phyloP scores from a whole-genome alignment of 192 early-diverging fungal species.

The Ramicandelaber brevisporus region DNA sequence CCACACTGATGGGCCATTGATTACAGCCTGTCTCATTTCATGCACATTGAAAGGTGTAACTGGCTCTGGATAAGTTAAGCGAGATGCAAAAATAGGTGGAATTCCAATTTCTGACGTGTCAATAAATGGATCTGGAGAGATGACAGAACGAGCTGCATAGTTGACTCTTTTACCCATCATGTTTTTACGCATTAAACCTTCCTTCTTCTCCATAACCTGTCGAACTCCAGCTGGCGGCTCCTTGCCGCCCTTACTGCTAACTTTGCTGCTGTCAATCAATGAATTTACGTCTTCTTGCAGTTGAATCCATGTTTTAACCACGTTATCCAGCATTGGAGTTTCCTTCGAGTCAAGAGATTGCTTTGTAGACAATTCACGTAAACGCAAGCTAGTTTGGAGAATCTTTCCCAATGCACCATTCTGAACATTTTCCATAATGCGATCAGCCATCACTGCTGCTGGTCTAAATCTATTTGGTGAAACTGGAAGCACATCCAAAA shows the following conservation, averaged over 20 bases:
- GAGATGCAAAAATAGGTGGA: slow-evolving; percentile 82
- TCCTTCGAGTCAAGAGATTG: slow-evolving; percentile 5
- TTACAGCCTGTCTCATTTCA: slow-evolving; percentile 68
- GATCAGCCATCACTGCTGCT: slow-evolving; percentile 68
- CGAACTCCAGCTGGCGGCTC: slow-evolving; percentile 67
- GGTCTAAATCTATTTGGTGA: slow-evolving; percentile 87
- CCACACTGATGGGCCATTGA: slow-evolving; percentile 89
- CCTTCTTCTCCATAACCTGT: slow-evolving; percentile 96
- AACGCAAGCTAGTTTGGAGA: slow-evolving; percentile 46
- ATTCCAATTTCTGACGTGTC: slow-evolving; percentile 96
- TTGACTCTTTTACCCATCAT: slow-evolving; percentile 99
- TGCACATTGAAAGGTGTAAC: slow-evolving; percentile 90
- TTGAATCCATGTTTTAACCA: slow-evolving; percentile 37
- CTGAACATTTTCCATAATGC: slow-evolving; percentile 82
- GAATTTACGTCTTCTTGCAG: slow-evolving; percentile 79
- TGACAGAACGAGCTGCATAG: slow-evolving; percentile 91
- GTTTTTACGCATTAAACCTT: slow-evolving; percentile 95
- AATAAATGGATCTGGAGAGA: slow-evolving; percentile 91
- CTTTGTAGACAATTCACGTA: slow-evolving; percentile 20
- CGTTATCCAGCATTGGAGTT: slow-evolving; percentile 14
- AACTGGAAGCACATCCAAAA: slow-evolving; percentile 75
- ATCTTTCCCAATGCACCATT: slow-evolving; percentile 69
- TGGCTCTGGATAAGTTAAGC: slow-evolving; percentile 91
- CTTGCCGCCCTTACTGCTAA: slow-evolving; percentile 39
- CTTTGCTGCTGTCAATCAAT: slow-evolving; percentile 79